A percentile compares a stretch with the other conserved stretches of the same genome.
These are phyloP conservation scores for Chloromonas sp. DNA, from an alignment of 163 green algal genomes.

Conservation along the genomic window DNA sequence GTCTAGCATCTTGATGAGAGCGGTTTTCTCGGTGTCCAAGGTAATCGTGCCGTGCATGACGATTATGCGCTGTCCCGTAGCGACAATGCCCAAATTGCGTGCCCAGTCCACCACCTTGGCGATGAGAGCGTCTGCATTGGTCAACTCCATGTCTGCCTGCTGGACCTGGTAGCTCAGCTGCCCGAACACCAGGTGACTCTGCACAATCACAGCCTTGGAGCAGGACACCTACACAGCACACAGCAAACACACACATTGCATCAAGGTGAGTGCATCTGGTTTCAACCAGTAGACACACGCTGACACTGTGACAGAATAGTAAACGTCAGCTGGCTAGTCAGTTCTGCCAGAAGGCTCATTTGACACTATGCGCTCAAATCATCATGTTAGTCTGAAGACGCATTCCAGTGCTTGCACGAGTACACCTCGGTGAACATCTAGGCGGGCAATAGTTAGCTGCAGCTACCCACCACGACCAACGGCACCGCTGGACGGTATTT, in stretches of 20 bases:
- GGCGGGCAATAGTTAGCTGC: too few relatives aligned
- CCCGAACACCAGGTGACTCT: constrained; percentile 3
- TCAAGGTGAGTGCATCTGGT: too few relatives aligned
- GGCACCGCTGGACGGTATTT: constrained; percentile 53
- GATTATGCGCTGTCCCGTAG: neutral
- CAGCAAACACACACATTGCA: too few relatives aligned
- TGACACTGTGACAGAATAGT: too few relatives aligned
- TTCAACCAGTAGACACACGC: too few relatives aligned
- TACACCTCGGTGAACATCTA: too few relatives aligned
- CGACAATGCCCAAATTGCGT: neutral
- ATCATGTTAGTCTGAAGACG: too few relatives aligned
- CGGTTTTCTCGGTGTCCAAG: neutral
- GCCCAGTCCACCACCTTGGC: neutral
- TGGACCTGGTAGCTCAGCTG: neutral
- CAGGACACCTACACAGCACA: neutral
- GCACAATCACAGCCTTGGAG: neutral
- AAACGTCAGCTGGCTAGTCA: too few relatives aligned
- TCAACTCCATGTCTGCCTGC: neutral
- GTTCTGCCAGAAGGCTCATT: too few relatives aligned
- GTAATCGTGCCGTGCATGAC: constrained; percentile 2
- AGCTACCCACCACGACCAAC: constrained; percentile 37
- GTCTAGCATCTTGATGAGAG: neutral
- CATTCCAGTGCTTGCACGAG: too few relatives aligned
- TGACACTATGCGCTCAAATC: too few relatives aligned
- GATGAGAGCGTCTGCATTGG: neutral